phyloP scores from a whole-genome alignment of 345 rosid species.

The Capsella bursapastoris region DNA sequence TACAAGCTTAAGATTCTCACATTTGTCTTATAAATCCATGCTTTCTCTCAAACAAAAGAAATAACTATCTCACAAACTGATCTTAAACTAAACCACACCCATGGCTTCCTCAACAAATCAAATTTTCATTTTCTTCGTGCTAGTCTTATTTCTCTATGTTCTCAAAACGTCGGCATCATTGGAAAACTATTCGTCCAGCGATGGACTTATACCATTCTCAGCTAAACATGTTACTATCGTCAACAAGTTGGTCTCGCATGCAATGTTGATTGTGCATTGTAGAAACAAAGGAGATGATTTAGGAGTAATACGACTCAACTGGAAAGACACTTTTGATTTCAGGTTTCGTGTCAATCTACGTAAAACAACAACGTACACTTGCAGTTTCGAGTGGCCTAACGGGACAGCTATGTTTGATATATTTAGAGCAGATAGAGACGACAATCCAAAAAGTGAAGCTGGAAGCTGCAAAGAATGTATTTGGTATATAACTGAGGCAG shows the following conservation, averaged over 20 bases:
- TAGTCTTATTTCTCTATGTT: not conserved
- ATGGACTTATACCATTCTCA: slow-evolving; percentile 25
- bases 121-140: not conserved
- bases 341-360: slow-evolving; percentile 18
- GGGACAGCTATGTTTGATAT: not conserved
- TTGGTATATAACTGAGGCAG: not conserved
- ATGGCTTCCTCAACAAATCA: not conserved
- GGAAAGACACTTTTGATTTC: slow-evolving; percentile 4
- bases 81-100: no score
- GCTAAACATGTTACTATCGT: slow-evolving; percentile 16
- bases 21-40: no score
- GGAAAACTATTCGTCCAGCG: not conserved
- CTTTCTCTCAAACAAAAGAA: no score
- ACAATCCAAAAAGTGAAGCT: not conserved
- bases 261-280: slow-evolving; percentile 24
- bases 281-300: not conserved
- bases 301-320: not conserved
- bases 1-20: no score
- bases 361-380: not conserved
- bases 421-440: slow-evolving; percentile 17
- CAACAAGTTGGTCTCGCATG: slow-evolving; percentile 11
- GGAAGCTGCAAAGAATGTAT: slow-evolving; percentile 2
- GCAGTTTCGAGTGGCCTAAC: slow-evolving; percentile 5
- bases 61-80: no score
- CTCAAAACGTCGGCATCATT: not conserved